Base-by-base conservation (phyloP, 2,329 filamentous ascomycete genomes). In the Claviceps pusilla region DNA sequence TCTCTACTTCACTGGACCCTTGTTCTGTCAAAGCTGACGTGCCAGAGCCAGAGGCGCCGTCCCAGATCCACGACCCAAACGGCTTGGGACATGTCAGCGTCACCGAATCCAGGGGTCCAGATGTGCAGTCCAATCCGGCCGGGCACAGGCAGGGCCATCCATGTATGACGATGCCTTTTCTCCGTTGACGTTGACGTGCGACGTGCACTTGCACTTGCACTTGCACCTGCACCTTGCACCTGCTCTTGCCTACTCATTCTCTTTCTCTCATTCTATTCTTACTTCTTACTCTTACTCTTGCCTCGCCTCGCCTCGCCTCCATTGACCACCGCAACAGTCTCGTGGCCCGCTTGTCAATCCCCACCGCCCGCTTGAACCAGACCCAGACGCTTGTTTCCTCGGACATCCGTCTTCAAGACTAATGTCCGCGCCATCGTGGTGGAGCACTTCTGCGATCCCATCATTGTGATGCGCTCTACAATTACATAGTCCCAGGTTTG, bases 131-230 rank as follows among this genome's bases (percentile, higher is more conserved):
- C 10, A 11, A 10, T 7, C 43, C 4, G 2, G 43, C 45, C 3
- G 11, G 14, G 45, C 29, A 16, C 42, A 46, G 10, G 7, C 11
- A 31, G 16, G 14, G 14, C 35, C 37, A 45, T 52, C 35, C 37
- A 45, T 52, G 46, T 48, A 55, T 55, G 50, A 55, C 54, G 54
- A 55, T 49, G 54, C 43, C 47, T 49, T 37, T 49, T 49, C 11
- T 19, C n/a, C 3, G 24, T 24, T 24, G 24, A 24, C 24, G 24
- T 24, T 24, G 24, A 24, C 24, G 24, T 29, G 3, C 11, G 24
- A 24, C 24, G 24, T 29, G 3, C 11, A 12, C 16, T 19, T 24
- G 43, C 19, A 37, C 35, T 11, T 37, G 35, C 43, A 28, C 19
- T 19, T 19, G 19, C 19, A 19, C 35, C 3, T 12, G 35, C 35